Conservation (phyloP, 805 yeast genomes). For the Peterozyma toletana region DNA sequence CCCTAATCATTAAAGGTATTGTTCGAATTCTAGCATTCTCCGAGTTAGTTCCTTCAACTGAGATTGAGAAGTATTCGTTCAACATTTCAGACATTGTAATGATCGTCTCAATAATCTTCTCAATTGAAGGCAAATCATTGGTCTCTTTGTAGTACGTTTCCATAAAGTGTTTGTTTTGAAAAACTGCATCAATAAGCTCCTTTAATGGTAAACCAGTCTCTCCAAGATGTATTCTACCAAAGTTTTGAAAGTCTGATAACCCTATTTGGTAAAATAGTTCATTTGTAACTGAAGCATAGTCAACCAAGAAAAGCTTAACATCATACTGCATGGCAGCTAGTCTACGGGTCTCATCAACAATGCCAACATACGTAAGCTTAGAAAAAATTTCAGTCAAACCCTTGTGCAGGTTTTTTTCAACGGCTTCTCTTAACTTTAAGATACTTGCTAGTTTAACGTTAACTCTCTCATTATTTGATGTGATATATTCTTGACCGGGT, state of each 20-base stretch:
- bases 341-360: constrained; percentile 66
- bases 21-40: constrained; percentile 31
- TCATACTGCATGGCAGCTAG: constrained; percentile 82
- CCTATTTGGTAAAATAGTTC: constrained; percentile 81
- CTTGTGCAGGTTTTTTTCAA: constrained; percentile 37
- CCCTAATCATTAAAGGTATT: constrained; percentile 64
- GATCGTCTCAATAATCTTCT: constrained; percentile 19
- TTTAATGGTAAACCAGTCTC: constrained; percentile 23
- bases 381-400: constrained; percentile 62
- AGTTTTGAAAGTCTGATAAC: constrained; percentile 72
- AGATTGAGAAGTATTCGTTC: constrained; percentile 66
- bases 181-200: constrained; percentile 31
- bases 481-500: neutral
- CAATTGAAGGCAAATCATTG: constrained; percentile 10
- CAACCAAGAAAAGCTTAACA: constrained; percentile 68
- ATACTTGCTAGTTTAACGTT: constrained; percentile 54
- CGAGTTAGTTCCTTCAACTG: constrained; percentile 25
- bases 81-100: constrained; percentile 68
- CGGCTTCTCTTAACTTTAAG: constrained; percentile 41
- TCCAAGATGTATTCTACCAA: constrained; percentile 47
- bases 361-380: constrained; percentile 69
- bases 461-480: constrained; percentile 18
- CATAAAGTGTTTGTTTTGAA: constrained; percentile 14
- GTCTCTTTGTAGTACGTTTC: neutral
- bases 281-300: constrained; percentile 61